Percentiles rank a stretch among this genome's conserved stretches.
phyloP scores from a whole-genome alignment of 139 green algal genomes.

The Diplosphaera chodatii region DNA sequence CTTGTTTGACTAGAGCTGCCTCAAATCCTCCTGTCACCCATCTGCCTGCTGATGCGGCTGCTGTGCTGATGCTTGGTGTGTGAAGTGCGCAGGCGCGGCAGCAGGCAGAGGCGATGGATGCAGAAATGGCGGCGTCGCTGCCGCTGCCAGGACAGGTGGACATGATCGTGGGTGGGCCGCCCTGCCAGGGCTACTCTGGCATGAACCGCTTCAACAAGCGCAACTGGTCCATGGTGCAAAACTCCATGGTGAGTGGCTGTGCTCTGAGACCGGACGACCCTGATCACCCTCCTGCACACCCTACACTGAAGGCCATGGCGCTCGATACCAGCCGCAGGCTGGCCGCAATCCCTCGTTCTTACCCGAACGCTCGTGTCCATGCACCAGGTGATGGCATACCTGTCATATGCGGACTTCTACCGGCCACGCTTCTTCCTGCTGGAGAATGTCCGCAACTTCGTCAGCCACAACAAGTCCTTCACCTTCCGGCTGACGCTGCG shows the following conservation, averaged over 20 bases:
- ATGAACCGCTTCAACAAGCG: slow-evolving; percentile 99
- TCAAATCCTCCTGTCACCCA: too few relatives aligned
- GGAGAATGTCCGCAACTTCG: slow-evolving; percentile 98
- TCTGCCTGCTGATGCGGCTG: too few relatives aligned
- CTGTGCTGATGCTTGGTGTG: too few relatives aligned
- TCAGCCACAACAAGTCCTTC: slow-evolving; percentile 88
- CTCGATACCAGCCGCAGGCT: too few relatives aligned
- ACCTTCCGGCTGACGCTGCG: slow-evolving; percentile 89
- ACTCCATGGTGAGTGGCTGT: slow-evolving; percentile 73
- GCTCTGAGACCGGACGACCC: too few relatives aligned
- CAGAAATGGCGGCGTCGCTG: slow-evolving; percentile 36
- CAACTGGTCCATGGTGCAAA: slow-evolving; percentile 93
- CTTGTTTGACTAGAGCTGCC: too few relatives aligned
- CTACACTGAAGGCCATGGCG: too few relatives aligned
- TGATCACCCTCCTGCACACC: too few relatives aligned
- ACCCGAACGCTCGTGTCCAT: too few relatives aligned
- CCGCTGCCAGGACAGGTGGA: slow-evolving; percentile 83
- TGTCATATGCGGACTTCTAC: slow-evolving; percentile 91
- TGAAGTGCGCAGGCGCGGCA: slow-evolving; percentile 38
- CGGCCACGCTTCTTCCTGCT: slow-evolving; percentile 90
- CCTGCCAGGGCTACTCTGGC: slow-evolving; percentile 95
- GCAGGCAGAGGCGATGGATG: slow-evolving; percentile 23
- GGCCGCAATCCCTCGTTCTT: too few relatives aligned
- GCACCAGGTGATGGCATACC: slow-evolving; percentile 79
- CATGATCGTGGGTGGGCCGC: slow-evolving; percentile 92